Conservation (phyloP, 345 rosid species). For the Eucalyptus tenuipes region DNA sequence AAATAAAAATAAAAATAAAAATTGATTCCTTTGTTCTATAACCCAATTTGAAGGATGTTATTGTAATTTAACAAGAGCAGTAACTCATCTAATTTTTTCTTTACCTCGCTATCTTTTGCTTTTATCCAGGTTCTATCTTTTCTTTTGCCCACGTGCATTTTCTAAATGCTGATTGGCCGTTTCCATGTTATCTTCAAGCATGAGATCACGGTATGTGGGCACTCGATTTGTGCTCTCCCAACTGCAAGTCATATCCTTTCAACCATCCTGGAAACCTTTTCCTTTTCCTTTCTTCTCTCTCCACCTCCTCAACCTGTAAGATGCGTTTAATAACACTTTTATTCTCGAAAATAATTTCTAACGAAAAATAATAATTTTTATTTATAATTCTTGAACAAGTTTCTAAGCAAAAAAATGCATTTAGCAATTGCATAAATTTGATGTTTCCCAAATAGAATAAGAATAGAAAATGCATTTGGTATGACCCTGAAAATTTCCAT, state of each 20-base stretch:
- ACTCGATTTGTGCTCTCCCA: neutral
- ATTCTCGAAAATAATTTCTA: too few species aligned
- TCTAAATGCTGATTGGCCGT: neutral
- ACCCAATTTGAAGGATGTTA: neutral
- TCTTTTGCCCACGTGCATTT: neutral
- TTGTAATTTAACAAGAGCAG: neutral
- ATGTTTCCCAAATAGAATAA: too few species aligned
- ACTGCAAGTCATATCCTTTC: neutral
- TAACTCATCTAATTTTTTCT: neutral
- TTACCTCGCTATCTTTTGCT: neutral
- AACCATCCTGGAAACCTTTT: neutral
- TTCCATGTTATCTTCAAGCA: neutral
- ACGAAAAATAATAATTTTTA: rapidly evolving
- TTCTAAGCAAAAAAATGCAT: rapidly evolving
- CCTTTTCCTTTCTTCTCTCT: neutral
- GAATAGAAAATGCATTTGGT: too few species aligned
- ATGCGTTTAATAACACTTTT: rapidly evolving
- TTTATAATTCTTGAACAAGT: too few species aligned
- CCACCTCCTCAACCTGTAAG: too few species aligned
- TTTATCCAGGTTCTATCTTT: neutral
- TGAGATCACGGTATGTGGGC: neutral
- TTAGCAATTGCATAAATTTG: too few species aligned
- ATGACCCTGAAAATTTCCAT: too few species aligned
- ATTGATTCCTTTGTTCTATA: neutral
- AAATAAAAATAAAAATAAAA: neutral